Percentiles rank a stretch among this genome's conserved stretches.
These are phyloP conservation scores for Luffa aegyptiaca DNA, from an alignment of 306 rosid species.

Conservation along the genomic window DNA sequence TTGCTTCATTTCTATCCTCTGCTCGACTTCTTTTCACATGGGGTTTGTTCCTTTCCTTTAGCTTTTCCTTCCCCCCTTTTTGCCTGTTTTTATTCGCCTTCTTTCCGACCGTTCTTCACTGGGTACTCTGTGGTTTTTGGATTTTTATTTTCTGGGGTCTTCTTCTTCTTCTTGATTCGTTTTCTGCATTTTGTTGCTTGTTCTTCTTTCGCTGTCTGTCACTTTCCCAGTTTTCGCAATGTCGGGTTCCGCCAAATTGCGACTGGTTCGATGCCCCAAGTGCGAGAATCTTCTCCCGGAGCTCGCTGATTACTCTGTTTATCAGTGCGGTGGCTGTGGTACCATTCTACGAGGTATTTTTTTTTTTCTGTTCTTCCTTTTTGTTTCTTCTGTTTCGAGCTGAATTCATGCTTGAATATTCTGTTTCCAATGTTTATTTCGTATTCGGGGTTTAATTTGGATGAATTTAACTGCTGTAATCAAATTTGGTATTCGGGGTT, in stretches of 20 bases:
- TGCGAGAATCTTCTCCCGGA: slow-evolving; percentile 94
- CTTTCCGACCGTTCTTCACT: slow-evolving; percentile 18
- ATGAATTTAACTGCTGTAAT: background rate
- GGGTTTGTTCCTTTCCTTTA: background rate
- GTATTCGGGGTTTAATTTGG: background rate
- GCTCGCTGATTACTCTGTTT: slow-evolving; percentile 73
- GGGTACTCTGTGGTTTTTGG: background rate
- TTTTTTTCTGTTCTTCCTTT: background rate
- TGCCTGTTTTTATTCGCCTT: slow-evolving; percentile 1
- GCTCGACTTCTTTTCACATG: background rate
- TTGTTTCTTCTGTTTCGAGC: background rate
- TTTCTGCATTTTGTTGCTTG: slow-evolving; percentile 13
- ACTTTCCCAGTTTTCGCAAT: slow-evolving; percentile 23
- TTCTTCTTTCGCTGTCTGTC: slow-evolving; percentile 9
- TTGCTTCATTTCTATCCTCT: background rate
- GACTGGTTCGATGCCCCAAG: slow-evolving; percentile 85
- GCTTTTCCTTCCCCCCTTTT: slow-evolving; percentile 12
- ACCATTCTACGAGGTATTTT: slow-evolving; percentile 72
- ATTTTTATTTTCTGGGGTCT: background rate
- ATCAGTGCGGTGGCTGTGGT: slow-evolving; percentile 92
- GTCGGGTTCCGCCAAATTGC: slow-evolving; percentile 54
- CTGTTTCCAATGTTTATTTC: background rate
- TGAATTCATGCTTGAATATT: background rate
- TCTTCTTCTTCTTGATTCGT: background rate
- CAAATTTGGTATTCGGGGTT: background rate